Evolutionary conservation across 1,284 basidiomycete genomes (phyloP).

Genomic region (Ganoderma sinense): DNA sequence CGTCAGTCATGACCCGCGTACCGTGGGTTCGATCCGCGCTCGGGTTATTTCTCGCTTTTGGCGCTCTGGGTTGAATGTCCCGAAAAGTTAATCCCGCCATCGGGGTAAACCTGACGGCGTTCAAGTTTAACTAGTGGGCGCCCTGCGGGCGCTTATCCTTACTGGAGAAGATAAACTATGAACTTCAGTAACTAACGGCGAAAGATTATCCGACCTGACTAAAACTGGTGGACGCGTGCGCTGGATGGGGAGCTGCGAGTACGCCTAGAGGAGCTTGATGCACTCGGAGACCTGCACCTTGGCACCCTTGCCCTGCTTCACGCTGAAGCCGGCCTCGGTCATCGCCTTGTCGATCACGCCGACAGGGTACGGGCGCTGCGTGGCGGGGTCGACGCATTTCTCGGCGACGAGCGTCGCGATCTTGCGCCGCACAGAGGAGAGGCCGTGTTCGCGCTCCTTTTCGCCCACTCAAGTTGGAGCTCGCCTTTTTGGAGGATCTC

Average conservation of each 20-base stretch:
- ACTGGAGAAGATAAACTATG: no score
- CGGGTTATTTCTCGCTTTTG: no score
- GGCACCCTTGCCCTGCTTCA: conserved; percentile 88
- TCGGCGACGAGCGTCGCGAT: conserved; percentile 95
- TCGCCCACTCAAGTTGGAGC: conserved; percentile 96
- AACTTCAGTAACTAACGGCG: no score
- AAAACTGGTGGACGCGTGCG: conserved; percentile 89
- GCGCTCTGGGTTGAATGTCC: no score
- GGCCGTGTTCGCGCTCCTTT: conserved; percentile 93
- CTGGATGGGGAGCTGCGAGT: conserved; percentile 89
- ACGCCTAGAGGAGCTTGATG: conserved; percentile 84
- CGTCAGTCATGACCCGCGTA: no score
- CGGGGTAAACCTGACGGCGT: no score
- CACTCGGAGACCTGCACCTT: conserved; percentile 95
- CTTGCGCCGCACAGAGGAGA: conserved; percentile 86
- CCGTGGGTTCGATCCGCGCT: no score
- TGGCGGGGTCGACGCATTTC: conserved; percentile 94
- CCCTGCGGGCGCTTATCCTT: no score
- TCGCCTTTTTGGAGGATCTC: conserved; percentile 98
- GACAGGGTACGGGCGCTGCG: conserved; percentile 90
- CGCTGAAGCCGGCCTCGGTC: conserved; percentile 92
- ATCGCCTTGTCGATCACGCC: conserved; percentile 99
- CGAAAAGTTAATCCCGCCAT: no score
- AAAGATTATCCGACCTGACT: no score
- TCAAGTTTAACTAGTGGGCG: no score